Evolutionary conservation across 805 yeast genomes (phyloP), one percentile per base, ranked within the genome.

Genomic region (Blastobotrys chiropterorum): DNA sequence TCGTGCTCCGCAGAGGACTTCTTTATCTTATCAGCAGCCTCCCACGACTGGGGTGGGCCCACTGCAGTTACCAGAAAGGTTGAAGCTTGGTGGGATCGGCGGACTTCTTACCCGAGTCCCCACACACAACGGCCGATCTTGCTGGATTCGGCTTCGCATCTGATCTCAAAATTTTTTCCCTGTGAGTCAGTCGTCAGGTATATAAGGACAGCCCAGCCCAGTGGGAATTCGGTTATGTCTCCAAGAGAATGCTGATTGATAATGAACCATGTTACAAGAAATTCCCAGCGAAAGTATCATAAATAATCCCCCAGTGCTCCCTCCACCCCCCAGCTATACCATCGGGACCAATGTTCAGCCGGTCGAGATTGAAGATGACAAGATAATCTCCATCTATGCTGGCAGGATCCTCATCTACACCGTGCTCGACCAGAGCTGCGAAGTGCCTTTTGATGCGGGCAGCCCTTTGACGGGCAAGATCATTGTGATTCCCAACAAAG

Each of bases 391-490:
- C 11, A 26, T 26, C 34, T 26, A 26, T 11, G 34, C 34, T 11
- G 34, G 34, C 34, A 5, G 34, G 8, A 26, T 26, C 34, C 34
- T 26, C 11, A 26, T 26, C 34, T 26, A 26, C 34, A 26, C 34
- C 11, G 34, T 26, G 34, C 34, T 26, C 5, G 34, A 26, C 11
- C 34, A 26, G 34, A 11, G 34, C 34, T 26, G 34, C 11, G 34
- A 26, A 5, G 34, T 26, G 34, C 34, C 34, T 11, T 43, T 19
- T 21, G 21, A 43, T 21, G 15, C 26, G 3, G 55, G 57, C 2
- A 52, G 54, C 16, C 26, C 56, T 1, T 21, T 56, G 7, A 31
- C 53, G 1, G 59, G 59, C 2, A 38, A 46, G 16, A 50, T 56
- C 2, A 16, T 30, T 3, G 45, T 54, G 16, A 15, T 50, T 2